A percentile compares a stretch with the other conserved stretches of the same genome.
Conservation (phyloP, 495 filamentous ascomycete genomes). For the Ascobolus immersus region DNA sequence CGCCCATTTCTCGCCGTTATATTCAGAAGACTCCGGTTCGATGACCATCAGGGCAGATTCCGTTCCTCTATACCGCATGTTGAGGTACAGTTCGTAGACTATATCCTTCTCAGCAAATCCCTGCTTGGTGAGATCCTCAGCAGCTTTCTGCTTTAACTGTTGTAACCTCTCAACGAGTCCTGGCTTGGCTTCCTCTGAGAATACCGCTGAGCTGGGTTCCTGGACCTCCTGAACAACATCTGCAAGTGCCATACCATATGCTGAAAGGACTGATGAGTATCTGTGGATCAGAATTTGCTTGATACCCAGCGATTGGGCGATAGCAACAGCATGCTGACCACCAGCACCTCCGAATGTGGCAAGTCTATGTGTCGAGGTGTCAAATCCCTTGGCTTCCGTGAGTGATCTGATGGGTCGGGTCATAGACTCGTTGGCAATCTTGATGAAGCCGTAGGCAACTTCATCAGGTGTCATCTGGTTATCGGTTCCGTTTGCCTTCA, state of each 20-base stretch:
- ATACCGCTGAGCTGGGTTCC: conserved; percentile 66
- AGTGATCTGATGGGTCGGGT: conserved; percentile 72
- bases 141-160: conserved; percentile 42
- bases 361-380: conserved; percentile 67
- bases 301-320: conserved; percentile 72
- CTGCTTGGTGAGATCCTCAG: conserved; percentile 36
- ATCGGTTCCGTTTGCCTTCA: conserved; percentile 24
- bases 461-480: conserved; percentile 63
- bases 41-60: conserved; percentile 74
- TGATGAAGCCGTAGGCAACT: conserved; percentile 71
- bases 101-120: conserved; percentile 49
- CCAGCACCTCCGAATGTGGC: conserved; percentile 89
- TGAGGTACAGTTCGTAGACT: conserved; percentile 65
- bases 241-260: conserved; percentile 89
- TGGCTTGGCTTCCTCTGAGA: conserved; percentile 31
- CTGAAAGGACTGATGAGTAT: conserved; percentile 84
- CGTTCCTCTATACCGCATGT: conserved; percentile 69
- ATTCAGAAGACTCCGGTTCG: conserved; percentile 25
- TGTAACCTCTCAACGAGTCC: conserved; percentile 31
- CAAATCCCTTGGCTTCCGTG: conserved; percentile 82
- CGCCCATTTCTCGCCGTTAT: conserved; percentile 40
- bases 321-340: conserved; percentile 88
- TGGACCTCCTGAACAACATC: conserved; percentile 87
- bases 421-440: conserved; percentile 92
- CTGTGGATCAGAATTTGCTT: conserved; percentile 66